These are phyloP conservation scores for Sequoia sempervirens DNA, from an alignment of 75 land plant genomes.

Conservation along the genomic window DNA sequence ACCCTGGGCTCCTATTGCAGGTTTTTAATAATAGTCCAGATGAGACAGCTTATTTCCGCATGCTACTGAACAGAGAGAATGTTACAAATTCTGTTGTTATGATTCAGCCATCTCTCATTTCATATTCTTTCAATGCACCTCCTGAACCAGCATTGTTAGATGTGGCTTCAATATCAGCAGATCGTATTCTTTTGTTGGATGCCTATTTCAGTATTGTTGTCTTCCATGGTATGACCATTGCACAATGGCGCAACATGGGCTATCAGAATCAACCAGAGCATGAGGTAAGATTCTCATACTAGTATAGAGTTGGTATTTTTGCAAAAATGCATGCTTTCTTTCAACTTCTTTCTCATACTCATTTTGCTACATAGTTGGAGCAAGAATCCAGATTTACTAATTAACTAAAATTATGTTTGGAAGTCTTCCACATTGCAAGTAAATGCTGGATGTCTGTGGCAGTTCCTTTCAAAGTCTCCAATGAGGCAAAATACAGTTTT, in stretches of 20 bases:
- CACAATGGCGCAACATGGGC: conserved; percentile 98
- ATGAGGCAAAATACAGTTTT: background rate
- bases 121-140: conserved; percentile 76
- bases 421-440: background rate
- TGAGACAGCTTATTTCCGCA: conserved; percentile 96
- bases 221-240: conserved; percentile 96
- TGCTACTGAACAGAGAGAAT: conserved; percentile 83
- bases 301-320: background rate
- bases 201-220: conserved; percentile 95
- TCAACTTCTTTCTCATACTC: background rate
- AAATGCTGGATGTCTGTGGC: background rate
- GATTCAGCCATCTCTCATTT: conserved; percentile 94
- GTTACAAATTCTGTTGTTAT: conserved; percentile 88
- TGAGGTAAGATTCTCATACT: conserved; percentile 35
- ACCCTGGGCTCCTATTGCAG: conserved; percentile 25
- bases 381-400: background rate
- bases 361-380: background rate
- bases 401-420: background rate
- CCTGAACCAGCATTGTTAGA: conserved; percentile 89
- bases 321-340: background rate
- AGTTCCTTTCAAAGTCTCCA: background rate
- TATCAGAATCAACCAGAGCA: conserved; percentile 92
- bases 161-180: conserved; percentile 91
- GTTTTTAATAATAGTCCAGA: conserved; percentile 99
- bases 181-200: conserved; percentile 85